Base-by-base conservation (phyloP, 2,329 filamentous ascomycete genomes). In the Biscogniauxia sp. region DNA sequence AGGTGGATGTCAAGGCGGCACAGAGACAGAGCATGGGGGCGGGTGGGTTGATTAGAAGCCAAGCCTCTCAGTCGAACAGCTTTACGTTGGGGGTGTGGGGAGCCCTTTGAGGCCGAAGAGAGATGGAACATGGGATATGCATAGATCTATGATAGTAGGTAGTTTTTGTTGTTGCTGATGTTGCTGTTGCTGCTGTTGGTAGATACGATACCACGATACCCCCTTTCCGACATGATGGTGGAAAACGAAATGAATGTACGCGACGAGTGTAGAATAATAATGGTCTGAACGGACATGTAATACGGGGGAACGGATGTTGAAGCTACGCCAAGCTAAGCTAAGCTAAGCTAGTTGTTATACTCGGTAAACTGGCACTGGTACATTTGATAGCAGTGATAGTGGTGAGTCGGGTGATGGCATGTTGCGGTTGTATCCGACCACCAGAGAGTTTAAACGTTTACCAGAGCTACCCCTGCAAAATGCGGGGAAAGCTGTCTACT, bases 51-150 rank as follows among this genome's bases (percentile, higher is more conserved):
- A 75, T 78, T 67, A 70, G 80, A 63, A 71, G 75, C 55, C 74
- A 70, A 67, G 75, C 69, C 60, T 73, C 69, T 57, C 78, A 81
- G 60, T 70, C 77, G 13, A 70, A 56, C 32, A 84, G 77, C 62
- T 89, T 86, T 86, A 89, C 87, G 3, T 70, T 89, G 56, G 87
- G 87, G 0, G 72, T 82, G 9, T 89, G 87, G 86, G 86, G 84
- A 5, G 70, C 83, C 79, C 61, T 78, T 41, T 83, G 23, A 73
- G 53, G 61, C 57, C 41, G 9, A 60, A 25, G 11, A n/a, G 37
- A 45, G 9, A 37, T 15, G 32, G 32, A 37, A 37, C 13, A 23
- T 23, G 5, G 23, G 23, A 23, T 23, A 23, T 23, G 23, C 5
- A 23, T 23, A 23, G 23, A 23, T 23, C 23, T 23, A 23, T 23